Percentiles rank a stretch among this genome's conserved stretches.
These are phyloP conservation scores for Pseudocercospora eumusae DNA, from an alignment of 2,329 filamentous ascomycete species.

Conservation along the genomic window DNA sequence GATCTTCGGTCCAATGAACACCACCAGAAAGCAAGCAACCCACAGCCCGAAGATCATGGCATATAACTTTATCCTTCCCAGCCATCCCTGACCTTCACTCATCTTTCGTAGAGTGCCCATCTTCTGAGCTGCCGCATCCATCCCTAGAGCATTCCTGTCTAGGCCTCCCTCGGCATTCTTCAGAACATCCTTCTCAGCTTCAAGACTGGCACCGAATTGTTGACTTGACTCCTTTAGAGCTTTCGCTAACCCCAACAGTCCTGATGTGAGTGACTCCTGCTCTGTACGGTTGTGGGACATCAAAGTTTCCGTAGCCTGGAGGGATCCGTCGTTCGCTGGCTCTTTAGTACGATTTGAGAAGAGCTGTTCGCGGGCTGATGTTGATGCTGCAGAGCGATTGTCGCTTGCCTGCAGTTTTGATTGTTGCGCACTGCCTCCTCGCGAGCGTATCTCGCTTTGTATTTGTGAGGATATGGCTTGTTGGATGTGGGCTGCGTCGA, in stretches of 20 bases:
- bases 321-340: conserved; percentile 16
- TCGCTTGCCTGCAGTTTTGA: conserved; percentile 27
- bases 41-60: conserved; percentile 80
- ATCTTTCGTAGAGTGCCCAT: conserved; percentile 78
- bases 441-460: conserved; percentile 32
- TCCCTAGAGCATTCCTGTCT: conserved; percentile 71
- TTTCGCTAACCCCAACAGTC: conserved; percentile 76
- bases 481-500: conserved; percentile 14
- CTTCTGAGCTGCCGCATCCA: conserved; percentile 72
- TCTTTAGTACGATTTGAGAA: conserved; percentile 38
- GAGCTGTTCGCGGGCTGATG: conserved; percentile 41
- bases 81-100: conserved; percentile 88
- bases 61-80: conserved; percentile 75
- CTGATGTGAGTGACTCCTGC: conserved; percentile 78
- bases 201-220: conserved; percentile 70
- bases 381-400: conserved; percentile 36
- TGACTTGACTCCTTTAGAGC: conserved; percentile 75
- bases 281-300: conserved; percentile 76
- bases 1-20: conserved; percentile 85
- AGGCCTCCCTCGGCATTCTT: conserved; percentile 71
- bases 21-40: conserved; percentile 73
- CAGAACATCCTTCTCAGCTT: conserved; percentile 72
- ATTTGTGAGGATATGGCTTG: conserved; percentile 20
- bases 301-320: conserved; percentile 60
- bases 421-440: conserved; percentile 22